Evolutionary conservation across 2,329 filamentous ascomycete species (phyloP).

Genomic region (Teratosphaeriaceae sp.): DNA sequence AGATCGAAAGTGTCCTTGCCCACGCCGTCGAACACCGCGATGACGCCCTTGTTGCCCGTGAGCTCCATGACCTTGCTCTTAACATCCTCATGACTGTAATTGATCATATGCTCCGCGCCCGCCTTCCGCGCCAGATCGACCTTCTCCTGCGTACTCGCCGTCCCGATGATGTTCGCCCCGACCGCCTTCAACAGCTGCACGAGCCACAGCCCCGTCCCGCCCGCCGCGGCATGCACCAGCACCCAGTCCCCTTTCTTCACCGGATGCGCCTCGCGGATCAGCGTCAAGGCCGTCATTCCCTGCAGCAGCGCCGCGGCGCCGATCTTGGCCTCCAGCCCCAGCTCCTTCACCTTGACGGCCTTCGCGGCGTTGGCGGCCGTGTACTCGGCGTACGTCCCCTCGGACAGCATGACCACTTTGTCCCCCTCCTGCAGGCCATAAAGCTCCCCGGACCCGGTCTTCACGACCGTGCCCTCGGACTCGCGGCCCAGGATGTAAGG

Average conservation of each 20-base stretch:
- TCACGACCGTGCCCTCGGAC: constrained; percentile 63
- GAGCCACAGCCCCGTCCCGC: constrained; percentile 70
- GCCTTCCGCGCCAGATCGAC: constrained; percentile 59
- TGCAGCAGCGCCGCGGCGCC: constrained; percentile 69
- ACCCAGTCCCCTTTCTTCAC: constrained; percentile 74
- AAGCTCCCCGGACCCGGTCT: constrained; percentile 48
- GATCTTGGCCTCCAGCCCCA: constrained; percentile 51
- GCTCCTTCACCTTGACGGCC: constrained; percentile 59
- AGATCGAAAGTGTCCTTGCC: constrained; percentile 79
- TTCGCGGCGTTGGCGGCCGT: constrained; percentile 47
- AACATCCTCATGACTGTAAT: constrained; percentile 57
- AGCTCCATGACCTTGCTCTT: constrained; percentile 57
- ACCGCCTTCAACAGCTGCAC: constrained; percentile 66
- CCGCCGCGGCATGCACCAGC: constrained; percentile 78
- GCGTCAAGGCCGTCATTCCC: constrained; percentile 73
- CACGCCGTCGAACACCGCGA: constrained; percentile 79
- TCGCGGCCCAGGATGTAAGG: constrained; percentile 77
- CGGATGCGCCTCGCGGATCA: constrained; percentile 65
- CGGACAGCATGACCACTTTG: constrained; percentile 62
- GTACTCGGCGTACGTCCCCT: constrained; percentile 54
- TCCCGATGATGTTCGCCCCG: constrained; percentile 73
- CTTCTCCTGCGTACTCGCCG: constrained; percentile 68
- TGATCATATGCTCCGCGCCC: constrained; percentile 66
- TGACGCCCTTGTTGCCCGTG: constrained; percentile 65
- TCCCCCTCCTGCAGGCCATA: constrained; percentile 57